Percentiles rank a stretch among this genome's conserved stretches.
Conservation (phyloP, 495 filamentous ascomycete genomes). For the Hyaloscypha bicolor region DNA sequence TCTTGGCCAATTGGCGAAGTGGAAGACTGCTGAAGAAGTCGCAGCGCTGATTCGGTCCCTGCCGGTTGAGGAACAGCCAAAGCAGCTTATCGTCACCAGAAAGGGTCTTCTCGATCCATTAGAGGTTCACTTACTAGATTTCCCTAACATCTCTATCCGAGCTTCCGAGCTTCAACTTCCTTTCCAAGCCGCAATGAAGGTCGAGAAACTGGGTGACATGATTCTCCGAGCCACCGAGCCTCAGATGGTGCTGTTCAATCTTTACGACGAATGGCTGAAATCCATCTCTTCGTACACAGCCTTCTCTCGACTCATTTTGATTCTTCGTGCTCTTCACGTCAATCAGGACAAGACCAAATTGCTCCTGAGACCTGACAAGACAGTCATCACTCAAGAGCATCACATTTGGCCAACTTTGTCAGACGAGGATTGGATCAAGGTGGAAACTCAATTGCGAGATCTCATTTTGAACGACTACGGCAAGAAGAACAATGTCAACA, state of each 20-base stretch:
- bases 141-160: slow-evolving; percentile 98
- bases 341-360: slow-evolving; percentile 99
- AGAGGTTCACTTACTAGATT: slow-evolving; percentile 96
- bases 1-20: slow-evolving; percentile 97
- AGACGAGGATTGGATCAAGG: slow-evolving; percentile 99
- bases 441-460: slow-evolving; percentile 94
- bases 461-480: slow-evolving; percentile 98
- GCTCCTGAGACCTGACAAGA: slow-evolving; percentile 96
- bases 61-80: slow-evolving; percentile 97
- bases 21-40: slow-evolving; percentile 99
- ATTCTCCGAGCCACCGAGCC: slow-evolving; percentile 97
- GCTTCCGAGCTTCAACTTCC: slow-evolving; percentile 97
- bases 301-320: slow-evolving; percentile 94
- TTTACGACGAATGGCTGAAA: slow-evolving; percentile 99
- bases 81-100: slow-evolving; percentile 96
- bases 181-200: slow-evolving; percentile 99
- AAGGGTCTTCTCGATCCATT: slow-evolving; percentile 98
- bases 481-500: slow-evolving; percentile 99
- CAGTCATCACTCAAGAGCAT: slow-evolving; percentile 96
- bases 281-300: slow-evolving; percentile 98
- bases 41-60: slow-evolving; percentile 95
- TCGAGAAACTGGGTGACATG: slow-evolving; percentile 99
- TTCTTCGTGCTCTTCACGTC: slow-evolving; percentile 94
- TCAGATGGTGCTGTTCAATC: slow-evolving; percentile 99
- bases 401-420: slow-evolving; percentile 97